Percentiles rank a stretch among this genome's conserved stretches.
phyloP scores from a whole-genome alignment of 306 rosid species.

The Senna tora region DNA sequence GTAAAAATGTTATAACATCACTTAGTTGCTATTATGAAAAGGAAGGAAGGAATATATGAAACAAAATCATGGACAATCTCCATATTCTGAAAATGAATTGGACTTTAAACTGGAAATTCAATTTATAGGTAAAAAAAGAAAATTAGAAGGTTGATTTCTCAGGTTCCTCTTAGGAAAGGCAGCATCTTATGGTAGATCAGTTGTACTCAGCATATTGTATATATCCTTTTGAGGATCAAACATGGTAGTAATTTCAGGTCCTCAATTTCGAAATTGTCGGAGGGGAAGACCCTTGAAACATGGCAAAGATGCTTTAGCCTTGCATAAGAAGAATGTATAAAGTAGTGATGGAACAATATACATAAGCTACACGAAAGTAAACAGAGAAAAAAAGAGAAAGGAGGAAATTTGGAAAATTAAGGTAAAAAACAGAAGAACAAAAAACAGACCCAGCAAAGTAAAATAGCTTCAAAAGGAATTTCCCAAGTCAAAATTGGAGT shows the following conservation, averaged over 20 bases:
- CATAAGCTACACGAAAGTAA: constrained; percentile 10
- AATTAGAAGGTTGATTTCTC: neutral
- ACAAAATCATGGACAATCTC: neutral
- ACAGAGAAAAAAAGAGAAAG: constrained; percentile 15
- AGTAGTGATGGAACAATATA: constrained; percentile 32
- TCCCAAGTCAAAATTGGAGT: constrained; percentile 18
- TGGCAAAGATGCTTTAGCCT: constrained; percentile 82
- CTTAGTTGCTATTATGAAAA: neutral
- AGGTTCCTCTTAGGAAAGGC: neutral
- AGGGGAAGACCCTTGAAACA: constrained; percentile 89
- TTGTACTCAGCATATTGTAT: constrained; percentile 69
- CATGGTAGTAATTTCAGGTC: constrained; percentile 72
- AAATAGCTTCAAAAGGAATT: constrained; percentile 31
- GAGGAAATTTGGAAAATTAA: constrained; percentile 11
- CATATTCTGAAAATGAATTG: neutral
- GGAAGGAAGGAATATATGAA: neutral
- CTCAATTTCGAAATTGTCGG: constrained; percentile 88
- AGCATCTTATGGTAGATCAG: constrained; percentile 10
- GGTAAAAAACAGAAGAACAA: too few species aligned
- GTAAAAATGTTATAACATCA: neutral
- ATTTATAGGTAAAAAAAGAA: neutral
- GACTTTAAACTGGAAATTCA: neutral
- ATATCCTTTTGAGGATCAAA: constrained; percentile 79
- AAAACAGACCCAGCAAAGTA: constrained; percentile 6
- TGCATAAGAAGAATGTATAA: constrained; percentile 47